Evolutionary conservation across 306 rosid species (phyloP).

Genomic region (Trifolium pratense): DNA sequence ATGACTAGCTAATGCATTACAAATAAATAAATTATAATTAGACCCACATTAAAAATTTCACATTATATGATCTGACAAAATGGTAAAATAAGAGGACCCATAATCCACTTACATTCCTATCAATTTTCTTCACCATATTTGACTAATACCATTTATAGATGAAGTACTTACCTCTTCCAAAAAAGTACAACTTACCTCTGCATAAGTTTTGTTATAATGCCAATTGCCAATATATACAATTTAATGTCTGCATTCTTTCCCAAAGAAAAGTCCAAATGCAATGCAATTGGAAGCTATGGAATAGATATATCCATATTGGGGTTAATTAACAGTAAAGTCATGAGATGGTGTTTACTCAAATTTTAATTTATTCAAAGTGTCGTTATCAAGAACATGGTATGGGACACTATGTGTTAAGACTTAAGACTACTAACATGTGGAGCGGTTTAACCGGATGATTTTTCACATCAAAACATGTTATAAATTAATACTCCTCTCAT

Average conservation of each 20-base stretch:
- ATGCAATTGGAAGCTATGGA: slow-evolving; percentile 22
- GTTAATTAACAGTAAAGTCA: slow-evolving; percentile 17
- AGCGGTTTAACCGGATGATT: neutral
- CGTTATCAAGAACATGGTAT: slow-evolving; percentile 33
- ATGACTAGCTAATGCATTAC: too few species aligned
- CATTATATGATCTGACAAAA: too few species aligned
- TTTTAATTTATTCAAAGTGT: slow-evolving; percentile 22
- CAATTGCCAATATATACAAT: neutral
- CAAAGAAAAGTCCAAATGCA: slow-evolving; percentile 20
- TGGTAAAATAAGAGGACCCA: too few species aligned
- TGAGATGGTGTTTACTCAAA: slow-evolving; percentile 9
- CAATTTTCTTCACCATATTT: too few species aligned
- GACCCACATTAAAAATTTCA: too few species aligned
- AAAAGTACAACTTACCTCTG: too few species aligned
- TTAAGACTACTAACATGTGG: slow-evolving; percentile 9
- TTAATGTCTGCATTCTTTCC: neutral
- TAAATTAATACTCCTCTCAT: neutral
- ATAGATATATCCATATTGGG: neutral
- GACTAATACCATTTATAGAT: neutral
- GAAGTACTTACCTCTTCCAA: neutral
- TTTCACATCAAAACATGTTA: neutral
- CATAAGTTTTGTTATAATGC: neutral
- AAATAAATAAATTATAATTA: too few species aligned
- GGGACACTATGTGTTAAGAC: neutral
- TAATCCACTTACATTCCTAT: too few species aligned